Percentiles rank a stretch among this genome's conserved stretches.
phyloP scores from a whole-genome alignment of 768 basidiomycete genomes.

The Termitomyces sp. region DNA sequence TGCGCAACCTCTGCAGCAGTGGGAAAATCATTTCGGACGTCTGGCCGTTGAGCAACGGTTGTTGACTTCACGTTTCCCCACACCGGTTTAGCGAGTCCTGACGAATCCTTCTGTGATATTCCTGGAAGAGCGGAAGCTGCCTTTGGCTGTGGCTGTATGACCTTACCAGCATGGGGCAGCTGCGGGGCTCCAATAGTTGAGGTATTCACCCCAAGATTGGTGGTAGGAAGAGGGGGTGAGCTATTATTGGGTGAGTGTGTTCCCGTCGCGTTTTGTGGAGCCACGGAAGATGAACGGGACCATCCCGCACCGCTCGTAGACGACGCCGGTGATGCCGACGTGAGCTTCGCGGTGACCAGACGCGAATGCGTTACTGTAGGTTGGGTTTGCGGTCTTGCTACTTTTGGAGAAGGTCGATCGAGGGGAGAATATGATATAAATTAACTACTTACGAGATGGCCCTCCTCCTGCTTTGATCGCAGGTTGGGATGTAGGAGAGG shows the following conservation, averaged over 20 bases:
- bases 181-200: conserved; percentile 38
- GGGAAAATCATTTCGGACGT: conserved; percentile 77
- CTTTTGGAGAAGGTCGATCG: conserved; percentile 18
- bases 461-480: conserved; percentile 52
- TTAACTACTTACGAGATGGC: conserved; percentile 46
- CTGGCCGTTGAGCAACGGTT: conserved; percentile 35
- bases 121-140: conserved; percentile 31
- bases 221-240: conserved; percentile 37
- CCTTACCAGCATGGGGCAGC: conserved; percentile 57
- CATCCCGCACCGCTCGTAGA: conserved; percentile 64
- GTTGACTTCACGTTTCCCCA: conserved; percentile 67
- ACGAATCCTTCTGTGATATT: conserved; percentile 31
- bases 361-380: conserved; percentile 65
- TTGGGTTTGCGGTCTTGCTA: conserved; percentile 61
- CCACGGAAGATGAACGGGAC: conserved; percentile 76
- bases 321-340: conserved; percentile 58
- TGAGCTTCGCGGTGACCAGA: conserved; percentile 86
- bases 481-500: conserved; percentile 42
- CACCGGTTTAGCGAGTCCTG: conserved; percentile 49
- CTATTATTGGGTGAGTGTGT: conserved; percentile 46
- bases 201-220: conserved; percentile 31
- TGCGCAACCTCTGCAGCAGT: conserved; percentile 95
- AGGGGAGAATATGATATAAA: not conserved
- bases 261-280: conserved; percentile 49
- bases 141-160: conserved; percentile 68